Percentiles rank a stretch among this genome's conserved stretches.
Evolutionary conservation across 345 rosid species (phyloP).

Genomic region (Eutrema heterophyllum): DNA sequence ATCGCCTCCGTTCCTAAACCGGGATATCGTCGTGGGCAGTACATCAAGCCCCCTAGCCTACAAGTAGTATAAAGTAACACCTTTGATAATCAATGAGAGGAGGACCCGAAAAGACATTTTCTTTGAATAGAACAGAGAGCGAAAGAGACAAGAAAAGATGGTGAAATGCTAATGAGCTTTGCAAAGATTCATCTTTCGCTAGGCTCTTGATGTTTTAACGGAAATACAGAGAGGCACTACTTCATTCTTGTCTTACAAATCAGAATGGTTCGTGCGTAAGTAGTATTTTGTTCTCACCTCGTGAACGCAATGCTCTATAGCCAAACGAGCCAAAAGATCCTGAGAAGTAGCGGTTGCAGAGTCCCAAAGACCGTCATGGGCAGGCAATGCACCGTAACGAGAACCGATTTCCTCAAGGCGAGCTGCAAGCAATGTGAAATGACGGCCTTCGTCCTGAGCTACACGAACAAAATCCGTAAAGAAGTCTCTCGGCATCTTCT

Average conservation of each 20-base stretch:
- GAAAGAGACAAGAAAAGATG: neutral
- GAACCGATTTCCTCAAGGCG: conserved; percentile 70
- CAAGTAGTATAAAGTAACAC: neutral
- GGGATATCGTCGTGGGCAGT: conserved; percentile 75
- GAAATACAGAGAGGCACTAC: too few relatives aligned
- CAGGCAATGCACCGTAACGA: conserved; percentile 78
- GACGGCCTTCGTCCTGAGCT: conserved; percentile 90
- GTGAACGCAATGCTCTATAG: conserved; percentile 86
- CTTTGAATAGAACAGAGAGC: neutral
- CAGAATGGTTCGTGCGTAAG: neutral
- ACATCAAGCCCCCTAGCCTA: conserved; percentile 97
- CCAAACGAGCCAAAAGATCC: conserved; percentile 69
- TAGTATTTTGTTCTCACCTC: conserved; percentile 44
- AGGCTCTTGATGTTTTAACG: too few relatives aligned
- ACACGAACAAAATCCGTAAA: conserved; percentile 84
- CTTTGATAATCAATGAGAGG: neutral
- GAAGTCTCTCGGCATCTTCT: conserved; percentile 89
- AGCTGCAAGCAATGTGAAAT: conserved; percentile 71
- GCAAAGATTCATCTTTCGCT: too few relatives aligned
- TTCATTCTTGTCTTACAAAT: too few relatives aligned
- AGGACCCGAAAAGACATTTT: neutral
- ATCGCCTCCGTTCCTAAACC: conserved; percentile 83
- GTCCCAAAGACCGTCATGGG: conserved; percentile 91
- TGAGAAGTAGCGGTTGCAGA: conserved; percentile 79
- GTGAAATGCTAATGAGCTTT: too few relatives aligned